Base-by-base conservation (phyloP, 148 eudicot genomes). In the Mesembryanthemum crystallinum region DNA sequence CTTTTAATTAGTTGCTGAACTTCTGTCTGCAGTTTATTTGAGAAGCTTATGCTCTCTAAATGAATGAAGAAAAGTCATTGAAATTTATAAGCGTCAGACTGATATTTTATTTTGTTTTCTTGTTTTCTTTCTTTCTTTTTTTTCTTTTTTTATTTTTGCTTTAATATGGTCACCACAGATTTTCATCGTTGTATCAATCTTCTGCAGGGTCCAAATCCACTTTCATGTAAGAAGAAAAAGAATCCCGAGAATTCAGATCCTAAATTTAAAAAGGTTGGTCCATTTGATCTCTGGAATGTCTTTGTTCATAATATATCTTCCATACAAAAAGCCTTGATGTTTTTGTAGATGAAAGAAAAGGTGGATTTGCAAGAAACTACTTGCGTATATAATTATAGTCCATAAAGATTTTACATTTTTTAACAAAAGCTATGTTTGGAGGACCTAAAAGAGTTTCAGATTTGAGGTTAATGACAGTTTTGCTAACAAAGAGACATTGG, bases 151-250 rank as follows among this genome's bases (percentile, higher is more conserved):
- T 47, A 28, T 8, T 18, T 8, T 47, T 37, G 54, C 28, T 71
- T 58, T 58, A 21, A 58, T 59, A 33, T 45, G 39, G 13, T 75
- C 47, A 47, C 59, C 21, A 18, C 23, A 17, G 51, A n/a, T 15
- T 39, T 64, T n/a, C 35, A 52, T 45, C 51, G 72, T 24, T 33
- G 33, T 61, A 5, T 43, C 10, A 64, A 55, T 75, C 32, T 39
- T 78, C 74, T 84, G 76, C 88, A 94, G 97, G 97, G 93, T 78
- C 96, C 97, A 65, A 94, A 94, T 74, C 98, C 98, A 25, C 93
- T 92, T 30, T 94, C 98, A 8, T 86, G 97, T 75, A 90, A 86
- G 83, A 86, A 84, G 88, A 94, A 90, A 74, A 89, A 90, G 85
- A 87, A 59, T 32, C 71, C 70, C 7, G 79, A 73, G 73, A 79